Evolutionary conservation across 257 asterid species (phyloP).

Genomic region (Forsythia viridissima): DNA sequence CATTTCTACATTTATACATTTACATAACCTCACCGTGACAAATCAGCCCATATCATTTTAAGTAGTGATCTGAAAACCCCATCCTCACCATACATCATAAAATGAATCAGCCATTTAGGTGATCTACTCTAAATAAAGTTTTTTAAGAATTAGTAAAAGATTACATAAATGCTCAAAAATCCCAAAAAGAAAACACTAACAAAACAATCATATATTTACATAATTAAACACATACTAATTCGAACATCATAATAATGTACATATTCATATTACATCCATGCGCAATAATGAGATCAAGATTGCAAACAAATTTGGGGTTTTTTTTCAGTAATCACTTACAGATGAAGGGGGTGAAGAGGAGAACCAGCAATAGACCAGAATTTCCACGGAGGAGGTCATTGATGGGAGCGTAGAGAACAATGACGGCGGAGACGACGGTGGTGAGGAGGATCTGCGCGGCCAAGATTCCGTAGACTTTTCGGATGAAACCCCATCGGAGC

Average conservation of each 20-base stretch:
- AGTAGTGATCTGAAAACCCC: not conserved
- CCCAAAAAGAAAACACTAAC: not conserved
- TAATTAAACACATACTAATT: not conserved
- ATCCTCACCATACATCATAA: not conserved
- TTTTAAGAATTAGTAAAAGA: not conserved
- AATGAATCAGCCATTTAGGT: not conserved
- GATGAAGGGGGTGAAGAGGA: conserved; percentile 78
- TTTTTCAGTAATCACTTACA: conserved; percentile 41
- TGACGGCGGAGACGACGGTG: conserved; percentile 63
- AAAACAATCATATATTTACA: not conserved
- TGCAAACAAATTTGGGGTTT: not conserved
- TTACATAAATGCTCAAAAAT: not conserved
- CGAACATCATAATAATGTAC: not conserved
- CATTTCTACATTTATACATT: not conserved
- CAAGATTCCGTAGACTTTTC: conserved; percentile 89
- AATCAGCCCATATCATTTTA: not conserved
- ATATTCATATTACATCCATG: not conserved
- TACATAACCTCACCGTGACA: not conserved
- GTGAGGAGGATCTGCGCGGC: conserved; percentile 84
- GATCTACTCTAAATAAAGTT: not conserved
- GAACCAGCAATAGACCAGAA: conserved; percentile 69
- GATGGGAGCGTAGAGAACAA: conserved; percentile 75
- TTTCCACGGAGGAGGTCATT: conserved; percentile 77
- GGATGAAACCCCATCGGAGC: conserved; percentile 97
- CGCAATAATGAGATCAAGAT: not conserved